Percentiles rank a stretch among this genome's conserved stretches.
Evolutionary conservation across 805 yeast genomes (phyloP).

Genomic region (Metschnikowia lochheadii): DNA sequence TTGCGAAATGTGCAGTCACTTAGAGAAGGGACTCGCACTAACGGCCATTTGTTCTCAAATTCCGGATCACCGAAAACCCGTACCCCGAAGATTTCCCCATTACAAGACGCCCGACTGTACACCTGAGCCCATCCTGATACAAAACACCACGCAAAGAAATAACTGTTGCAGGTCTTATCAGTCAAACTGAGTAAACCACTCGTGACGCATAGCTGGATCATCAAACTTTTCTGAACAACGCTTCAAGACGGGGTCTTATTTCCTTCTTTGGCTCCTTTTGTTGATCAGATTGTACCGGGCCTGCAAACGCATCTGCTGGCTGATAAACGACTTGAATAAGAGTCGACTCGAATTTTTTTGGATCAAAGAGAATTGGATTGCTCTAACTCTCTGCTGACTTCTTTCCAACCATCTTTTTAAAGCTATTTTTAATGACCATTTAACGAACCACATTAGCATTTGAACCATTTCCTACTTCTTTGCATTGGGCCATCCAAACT

Average conservation of each 20-base stretch:
- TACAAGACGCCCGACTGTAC: slow-evolving; percentile 1
- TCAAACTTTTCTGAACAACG: neutral
- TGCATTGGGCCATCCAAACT: slow-evolving; percentile 2
- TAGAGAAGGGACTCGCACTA: neutral
- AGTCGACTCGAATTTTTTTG: neutral
- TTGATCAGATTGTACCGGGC: slow-evolving; percentile 2
- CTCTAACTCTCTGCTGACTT: neutral
- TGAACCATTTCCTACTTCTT: slow-evolving; percentile 1
- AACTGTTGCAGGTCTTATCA: slow-evolving; percentile 1
- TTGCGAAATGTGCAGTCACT: neutral
- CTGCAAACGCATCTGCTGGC: neutral
- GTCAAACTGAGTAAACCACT: neutral
- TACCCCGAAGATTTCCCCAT: neutral
- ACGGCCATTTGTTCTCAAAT: neutral
- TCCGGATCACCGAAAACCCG: neutral
- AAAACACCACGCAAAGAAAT: slow-evolving; percentile 1
- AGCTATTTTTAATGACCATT: slow-evolving; percentile 4
- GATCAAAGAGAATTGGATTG: neutral
- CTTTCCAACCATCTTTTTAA: neutral
- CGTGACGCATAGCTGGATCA: neutral
- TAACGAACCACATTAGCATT: slow-evolving; percentile 4
- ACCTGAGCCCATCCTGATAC: neutral
- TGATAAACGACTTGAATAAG: neutral
- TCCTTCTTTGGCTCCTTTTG: neutral
- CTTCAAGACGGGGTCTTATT: neutral